phyloP scores from a whole-genome alignment of 768 basidiomycete species.

The Lactarius pseudohatsudake region DNA sequence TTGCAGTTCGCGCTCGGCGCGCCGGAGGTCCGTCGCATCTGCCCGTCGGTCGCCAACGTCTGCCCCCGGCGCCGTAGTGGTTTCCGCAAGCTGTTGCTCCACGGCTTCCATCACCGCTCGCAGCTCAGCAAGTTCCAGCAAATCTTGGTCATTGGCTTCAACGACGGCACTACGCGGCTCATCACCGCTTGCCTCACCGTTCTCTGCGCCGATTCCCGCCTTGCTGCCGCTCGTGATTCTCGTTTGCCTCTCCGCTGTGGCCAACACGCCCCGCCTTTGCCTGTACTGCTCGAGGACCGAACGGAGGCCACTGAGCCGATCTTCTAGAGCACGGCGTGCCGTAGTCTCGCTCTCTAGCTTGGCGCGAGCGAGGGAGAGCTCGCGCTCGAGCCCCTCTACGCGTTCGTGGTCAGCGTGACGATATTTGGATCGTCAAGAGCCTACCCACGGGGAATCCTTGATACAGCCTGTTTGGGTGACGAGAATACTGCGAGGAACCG shows the following conservation, averaged over 20 bases:
- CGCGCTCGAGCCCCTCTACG: constrained; percentile 57
- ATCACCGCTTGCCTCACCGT: constrained; percentile 60
- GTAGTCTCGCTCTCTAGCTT: constrained; percentile 62
- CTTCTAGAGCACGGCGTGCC: constrained; percentile 60
- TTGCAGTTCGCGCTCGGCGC: constrained; percentile 65
- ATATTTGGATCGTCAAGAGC: constrained; percentile 1
- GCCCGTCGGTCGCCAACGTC: constrained; percentile 69
- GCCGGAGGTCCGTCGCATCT: constrained; percentile 50
- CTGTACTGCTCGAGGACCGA: constrained; percentile 55
- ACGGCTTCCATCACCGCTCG: constrained; percentile 58
- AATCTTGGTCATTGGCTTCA: constrained; percentile 87
- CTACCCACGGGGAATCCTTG: constrained; percentile 67
- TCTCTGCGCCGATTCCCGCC: neutral
- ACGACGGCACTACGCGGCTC: constrained; percentile 83
- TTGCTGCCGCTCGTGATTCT: constrained; percentile 38
- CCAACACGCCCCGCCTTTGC: constrained; percentile 52
- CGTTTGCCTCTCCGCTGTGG: constrained; percentile 61
- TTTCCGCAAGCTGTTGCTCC: constrained; percentile 60
- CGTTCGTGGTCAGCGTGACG: constrained; percentile 43
- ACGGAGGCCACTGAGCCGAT: constrained; percentile 55
- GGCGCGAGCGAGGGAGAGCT: constrained; percentile 57
- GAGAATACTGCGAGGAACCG: constrained; percentile 57
- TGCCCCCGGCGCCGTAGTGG: constrained; percentile 43
- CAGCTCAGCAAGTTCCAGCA: constrained; percentile 80
- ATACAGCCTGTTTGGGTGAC: constrained; percentile 62